A percentile compares a stretch with the other conserved stretches of the same genome.
phyloP scores from a whole-genome alignment of 192 early-diverging fungal genomes.

The Gaertneriomyces semiglobifer region DNA sequence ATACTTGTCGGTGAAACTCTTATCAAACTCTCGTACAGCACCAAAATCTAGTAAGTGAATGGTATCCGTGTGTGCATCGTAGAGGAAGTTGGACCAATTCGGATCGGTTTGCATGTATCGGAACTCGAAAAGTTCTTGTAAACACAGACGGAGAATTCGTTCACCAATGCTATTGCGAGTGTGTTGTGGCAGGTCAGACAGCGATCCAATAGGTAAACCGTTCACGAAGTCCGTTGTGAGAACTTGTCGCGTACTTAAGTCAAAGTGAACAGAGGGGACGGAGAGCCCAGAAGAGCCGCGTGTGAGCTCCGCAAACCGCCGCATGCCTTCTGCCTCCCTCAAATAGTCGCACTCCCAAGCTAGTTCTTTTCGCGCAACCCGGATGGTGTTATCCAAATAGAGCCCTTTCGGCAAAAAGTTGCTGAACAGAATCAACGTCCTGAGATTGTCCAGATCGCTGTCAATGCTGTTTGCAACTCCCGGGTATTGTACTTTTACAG shows the following conservation, averaged over 20 bases:
- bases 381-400: conserved; percentile 94
- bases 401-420: conserved; percentile 87
- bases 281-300: conserved; percentile 46
- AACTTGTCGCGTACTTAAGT: conserved; percentile 68
- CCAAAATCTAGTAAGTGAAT: conserved; percentile 95
- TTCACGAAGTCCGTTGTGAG: conserved; percentile 75
- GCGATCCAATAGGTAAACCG: conserved; percentile 65
- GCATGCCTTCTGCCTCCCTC: conserved; percentile 78
- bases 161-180: conserved; percentile 66
- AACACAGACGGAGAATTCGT: conserved; percentile 73
- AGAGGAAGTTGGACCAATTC: conserved; percentile 98
- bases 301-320: conserved; percentile 63
- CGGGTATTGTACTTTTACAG: conserved; percentile 96
- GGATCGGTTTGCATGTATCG: conserved; percentile 99
- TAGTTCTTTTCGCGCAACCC: conserved; percentile 83
- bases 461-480: conserved; percentile 87
- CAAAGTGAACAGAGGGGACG: conserved; percentile 72
- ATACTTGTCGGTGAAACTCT: conserved; percentile 75
- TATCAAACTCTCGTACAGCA: conserved; percentile 75
- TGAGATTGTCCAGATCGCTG: conserved; percentile 80
- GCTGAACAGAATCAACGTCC: conserved; percentile 72
- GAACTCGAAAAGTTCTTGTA: conserved; percentile 88
- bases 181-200: conserved; percentile 56
- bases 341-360: conserved; percentile 91
- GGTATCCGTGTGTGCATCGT: conserved; percentile 61